Evolutionary conservation across 768 basidiomycete genomes (phyloP), one percentile per base, ranked within the genome.

Genomic region (Wakefieldia striispora): DNA sequence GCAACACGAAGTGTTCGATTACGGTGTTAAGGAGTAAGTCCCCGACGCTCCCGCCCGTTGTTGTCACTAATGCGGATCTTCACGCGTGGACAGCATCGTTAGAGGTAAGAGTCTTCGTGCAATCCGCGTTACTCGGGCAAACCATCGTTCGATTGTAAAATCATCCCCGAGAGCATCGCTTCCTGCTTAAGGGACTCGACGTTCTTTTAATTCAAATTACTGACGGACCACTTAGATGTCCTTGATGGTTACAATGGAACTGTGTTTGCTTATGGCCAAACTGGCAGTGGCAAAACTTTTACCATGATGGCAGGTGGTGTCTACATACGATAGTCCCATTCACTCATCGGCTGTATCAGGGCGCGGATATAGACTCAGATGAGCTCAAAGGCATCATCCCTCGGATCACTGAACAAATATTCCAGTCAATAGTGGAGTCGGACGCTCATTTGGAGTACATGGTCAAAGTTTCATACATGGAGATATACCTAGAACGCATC

Each of bases 401-500:
- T 45, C 87, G 97, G 47, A 97, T 99, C 56, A 95, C 95, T 4
- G 95, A 99, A 68, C 97, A 99, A 69, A 97, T 99, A 65, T 99
- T 99, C 70, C 90, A 94, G 56, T 93, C 93, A 43, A 99, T 99
- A 65, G 86, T 97, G 50, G 86, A 93, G 63, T 95, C 94, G 47
- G 95, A 97, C 58, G 81, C 90, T 31, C 91, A 92, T 68, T 74
- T 99, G 50, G 97, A 99, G 70, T 99, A 99, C 69, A 84, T 97
- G 56, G 97, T 99, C 68, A 99, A 99, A 73, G 97, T 97, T 44
- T 97, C 93, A 31, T 99, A 98, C 70, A 97, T 99, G 95, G 97
- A 99, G 74, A 98, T 99, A 51, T 99, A 99, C 70, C 79, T 98
- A 53, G 97, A 99, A 71, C 83, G 87, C 54, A 92, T 99, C 57